phyloP scores from a whole-genome alignment of 495 filamentous ascomycete species.

The Penicillium ucsense region DNA sequence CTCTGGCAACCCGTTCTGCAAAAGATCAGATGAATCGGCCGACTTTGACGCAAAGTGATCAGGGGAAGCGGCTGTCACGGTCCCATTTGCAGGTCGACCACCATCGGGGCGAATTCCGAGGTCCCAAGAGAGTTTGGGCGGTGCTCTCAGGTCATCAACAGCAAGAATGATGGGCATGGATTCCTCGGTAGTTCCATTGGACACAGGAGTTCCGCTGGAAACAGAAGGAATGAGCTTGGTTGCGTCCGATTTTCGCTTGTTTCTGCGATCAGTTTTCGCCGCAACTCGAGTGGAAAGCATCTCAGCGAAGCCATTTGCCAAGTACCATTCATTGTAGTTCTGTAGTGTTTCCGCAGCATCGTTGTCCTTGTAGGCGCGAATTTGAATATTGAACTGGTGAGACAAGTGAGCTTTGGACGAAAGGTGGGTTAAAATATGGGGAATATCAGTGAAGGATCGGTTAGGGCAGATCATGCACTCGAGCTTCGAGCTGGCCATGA shows the following conservation, averaged over 20 bases:
- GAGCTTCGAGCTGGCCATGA: slow-evolving; percentile 50
- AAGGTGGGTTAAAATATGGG: slow-evolving; percentile 81
- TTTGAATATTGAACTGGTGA: slow-evolving; percentile 60
- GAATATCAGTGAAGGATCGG: slow-evolving; percentile 77
- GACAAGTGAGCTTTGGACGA: slow-evolving; percentile 77
- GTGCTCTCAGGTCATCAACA: too few relatives aligned
- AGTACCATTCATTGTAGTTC: slow-evolving; percentile 63
- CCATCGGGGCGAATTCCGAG: too few relatives aligned
- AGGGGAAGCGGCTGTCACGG: too few relatives aligned
- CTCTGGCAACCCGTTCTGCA: too few relatives aligned
- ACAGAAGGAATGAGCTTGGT: too few relatives aligned
- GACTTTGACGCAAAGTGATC: too few relatives aligned
- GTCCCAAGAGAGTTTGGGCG: too few relatives aligned
- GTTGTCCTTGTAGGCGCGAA: slow-evolving; percentile 50
- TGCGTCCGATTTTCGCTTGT: slow-evolving; percentile 18
- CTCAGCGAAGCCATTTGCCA: slow-evolving; percentile 48
- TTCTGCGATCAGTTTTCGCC: slow-evolving; percentile 58
- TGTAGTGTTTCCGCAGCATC: slow-evolving; percentile 40
- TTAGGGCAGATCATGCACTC: slow-evolving; percentile 73
- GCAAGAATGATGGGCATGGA: too few relatives aligned
- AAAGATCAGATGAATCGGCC: too few relatives aligned
- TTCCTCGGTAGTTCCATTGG: too few relatives aligned
- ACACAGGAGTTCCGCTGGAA: too few relatives aligned
- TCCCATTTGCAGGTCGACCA: too few relatives aligned
- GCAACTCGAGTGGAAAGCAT: slow-evolving; percentile 62